Percentiles rank a stretch among this genome's conserved stretches.
phyloP scores from a whole-genome alignment of 2,329 filamentous ascomycete genomes.

The Penicillium verrucosum region DNA sequence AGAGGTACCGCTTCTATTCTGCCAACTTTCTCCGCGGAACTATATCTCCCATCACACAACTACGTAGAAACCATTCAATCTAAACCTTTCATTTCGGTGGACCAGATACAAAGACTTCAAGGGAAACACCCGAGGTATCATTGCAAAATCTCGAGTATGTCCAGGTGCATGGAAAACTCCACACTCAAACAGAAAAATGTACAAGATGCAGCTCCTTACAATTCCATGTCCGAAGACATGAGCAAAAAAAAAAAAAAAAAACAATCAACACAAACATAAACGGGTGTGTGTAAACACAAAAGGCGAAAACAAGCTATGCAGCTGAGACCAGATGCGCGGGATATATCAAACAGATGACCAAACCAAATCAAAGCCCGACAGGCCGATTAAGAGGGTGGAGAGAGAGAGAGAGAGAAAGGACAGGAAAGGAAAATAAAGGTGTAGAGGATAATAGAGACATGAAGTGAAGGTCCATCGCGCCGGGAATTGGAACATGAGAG shows the following conservation, averaged over 20 bases:
- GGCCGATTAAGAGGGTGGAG: conserved; percentile 5
- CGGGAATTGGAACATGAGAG: conserved; percentile 18
- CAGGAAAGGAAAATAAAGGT: conserved; percentile 8
- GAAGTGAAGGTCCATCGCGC: conserved; percentile 26
- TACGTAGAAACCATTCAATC: background rate
- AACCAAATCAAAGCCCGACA: conserved; percentile 6
- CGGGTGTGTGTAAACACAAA: background rate
- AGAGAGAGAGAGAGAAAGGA: background rate
- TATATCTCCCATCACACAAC: background rate
- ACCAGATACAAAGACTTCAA: conserved; percentile 1
- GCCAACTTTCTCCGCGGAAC: background rate
- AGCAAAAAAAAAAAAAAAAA: background rate
- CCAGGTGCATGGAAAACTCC: conserved; percentile 6
- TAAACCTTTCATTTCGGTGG: background rate
- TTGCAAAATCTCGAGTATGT: conserved; percentile 10
- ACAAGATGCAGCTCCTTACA: conserved; percentile 13
- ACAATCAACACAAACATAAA: background rate
- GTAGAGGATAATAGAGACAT: conserved; percentile 24
- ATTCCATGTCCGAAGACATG: background rate
- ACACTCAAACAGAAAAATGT: conserved; percentile 11
- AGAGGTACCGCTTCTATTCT: background rate
- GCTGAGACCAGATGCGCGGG: conserved; percentile 19
- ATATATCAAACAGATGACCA: conserved; percentile 22
- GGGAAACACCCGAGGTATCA: conserved; percentile 6
- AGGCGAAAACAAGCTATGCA: conserved; percentile 15